A percentile compares a stretch with the other conserved stretches of the same genome.
phyloP scores from a whole-genome alignment of 148 eudicot genomes.

The Heliamphora exappendiculata region DNA sequence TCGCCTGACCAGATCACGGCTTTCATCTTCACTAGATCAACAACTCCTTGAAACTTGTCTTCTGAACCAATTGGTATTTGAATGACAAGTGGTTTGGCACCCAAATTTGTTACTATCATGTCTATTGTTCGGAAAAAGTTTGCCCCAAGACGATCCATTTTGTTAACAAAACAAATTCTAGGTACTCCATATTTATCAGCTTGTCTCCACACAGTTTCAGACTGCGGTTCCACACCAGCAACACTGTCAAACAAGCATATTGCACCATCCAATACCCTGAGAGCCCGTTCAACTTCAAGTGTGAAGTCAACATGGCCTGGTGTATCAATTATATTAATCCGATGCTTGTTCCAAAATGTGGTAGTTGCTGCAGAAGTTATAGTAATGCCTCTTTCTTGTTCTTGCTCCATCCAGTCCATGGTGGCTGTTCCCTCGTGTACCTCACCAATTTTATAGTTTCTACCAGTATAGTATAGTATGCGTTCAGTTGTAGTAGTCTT shows the following conservation, averaged over 20 bases:
- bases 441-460: conserved; percentile 96
- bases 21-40: conserved; percentile 88
- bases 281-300: conserved; percentile 97
- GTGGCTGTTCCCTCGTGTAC: conserved; percentile 99
- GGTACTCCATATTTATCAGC: conserved; percentile 99
- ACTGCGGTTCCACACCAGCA: conserved; percentile 98
- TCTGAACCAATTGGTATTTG: conserved; percentile 94
- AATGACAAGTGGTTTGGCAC: conserved; percentile 86
- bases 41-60: conserved; percentile 66
- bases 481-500: conserved; percentile 98
- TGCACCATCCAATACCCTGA: conserved; percentile 96
- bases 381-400: conserved; percentile 97
- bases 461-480: conserved; percentile 81
- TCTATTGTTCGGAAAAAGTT: conserved; percentile 92
- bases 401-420: conserved; percentile 99
- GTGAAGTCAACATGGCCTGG: conserved; percentile 99
- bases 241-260: conserved; percentile 97
- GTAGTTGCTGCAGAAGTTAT: conserved; percentile 99
- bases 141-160: conserved; percentile 98
- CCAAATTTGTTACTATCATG: conserved; percentile 90
- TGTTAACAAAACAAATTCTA: conserved; percentile 89
- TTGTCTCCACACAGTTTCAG: conserved; percentile 99
- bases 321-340: conserved; percentile 97
- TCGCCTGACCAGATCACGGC: conserved; percentile 94
- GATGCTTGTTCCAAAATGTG: conserved; percentile 88